Base-by-base conservation (phyloP, 495 filamentous ascomycete genomes). In the Aspergillus affinis region DNA sequence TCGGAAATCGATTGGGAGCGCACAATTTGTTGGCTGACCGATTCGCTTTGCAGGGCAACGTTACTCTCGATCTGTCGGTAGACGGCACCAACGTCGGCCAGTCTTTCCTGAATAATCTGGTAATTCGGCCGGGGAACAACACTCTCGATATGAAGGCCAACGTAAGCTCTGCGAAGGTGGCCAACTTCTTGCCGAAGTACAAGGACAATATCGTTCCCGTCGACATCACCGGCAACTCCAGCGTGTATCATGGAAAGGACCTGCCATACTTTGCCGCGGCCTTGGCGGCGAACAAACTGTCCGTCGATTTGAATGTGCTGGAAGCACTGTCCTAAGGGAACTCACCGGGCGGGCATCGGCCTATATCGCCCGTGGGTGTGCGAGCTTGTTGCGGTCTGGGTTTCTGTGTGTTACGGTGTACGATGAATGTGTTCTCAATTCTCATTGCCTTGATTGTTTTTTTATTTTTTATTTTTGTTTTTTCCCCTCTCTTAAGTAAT, bases 181-280 rank as follows among this genome's bases (percentile, higher is more conserved):
- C 88, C 21, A 48, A 17, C 8, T 41, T 75, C 7, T 67, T 83
- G 4, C 71, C 75, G 70, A 72, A 77, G 54, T 75, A 77, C 53
- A 85, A 78, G 54, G 74, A 77, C 54, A 85, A 82, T 20, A 71
- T 86, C 20, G 62, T 91, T 4, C 86, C 87, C 17, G 75, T 90
- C 58, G 65, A 78, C 23, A 81, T 90, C 54, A 63, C 69, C 18
- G 87, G 86, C 47, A 83, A 85, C 62, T 76, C 75, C 13, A 83
- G 81, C 56, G 69, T 81, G 36, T 85, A 84, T 66, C 64, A 84
- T 55, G 87, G 85, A 58, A 67, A 86, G 72, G 69, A 79, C 30
- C 70, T 91, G 56, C 65, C 77, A 26, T 91, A 92, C 71, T 88
- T 84, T 64, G 79, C 83, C 56, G 67, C 79, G 15, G 81, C 82